Evolutionary conservation across 768 basidiomycete species (phyloP).

Genomic region (Kwoniella dendrophila): DNA sequence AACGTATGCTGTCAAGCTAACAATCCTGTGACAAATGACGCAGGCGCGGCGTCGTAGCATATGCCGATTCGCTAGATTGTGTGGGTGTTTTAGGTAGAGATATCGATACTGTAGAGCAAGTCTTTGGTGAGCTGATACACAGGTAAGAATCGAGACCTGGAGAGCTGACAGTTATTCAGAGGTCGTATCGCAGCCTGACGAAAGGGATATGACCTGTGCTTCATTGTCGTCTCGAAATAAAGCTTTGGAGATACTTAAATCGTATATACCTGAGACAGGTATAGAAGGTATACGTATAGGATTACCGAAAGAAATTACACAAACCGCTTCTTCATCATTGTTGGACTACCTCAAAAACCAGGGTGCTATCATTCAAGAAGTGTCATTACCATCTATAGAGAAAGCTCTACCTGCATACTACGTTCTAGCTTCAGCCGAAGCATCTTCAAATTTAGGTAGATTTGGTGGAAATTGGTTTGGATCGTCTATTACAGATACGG

Average conservation of each 20-base stretch:
- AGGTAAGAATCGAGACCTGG: not conserved
- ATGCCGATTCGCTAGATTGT: constrained; percentile 92
- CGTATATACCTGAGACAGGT: constrained; percentile 54
- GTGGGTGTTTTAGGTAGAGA: constrained; percentile 76
- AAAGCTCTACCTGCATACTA: constrained; percentile 92
- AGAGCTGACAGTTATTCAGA: constrained; percentile 46
- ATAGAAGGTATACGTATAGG: constrained; percentile 25
- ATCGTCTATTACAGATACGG: constrained; percentile 33
- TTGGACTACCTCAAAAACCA: constrained; percentile 59
- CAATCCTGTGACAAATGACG: not conserved
- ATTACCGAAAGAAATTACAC: constrained; percentile 18
- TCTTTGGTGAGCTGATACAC: constrained; percentile 66
- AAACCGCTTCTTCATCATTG: constrained; percentile 25
- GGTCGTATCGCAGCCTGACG: constrained; percentile 64
- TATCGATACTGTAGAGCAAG: constrained; percentile 60
- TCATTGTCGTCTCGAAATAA: constrained; percentile 53
- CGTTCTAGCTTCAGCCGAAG: constrained; percentile 91
- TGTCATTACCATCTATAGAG: constrained; percentile 69
- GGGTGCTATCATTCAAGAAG: constrained; percentile 71
- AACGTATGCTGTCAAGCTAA: not conserved
- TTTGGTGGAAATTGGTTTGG: constrained; percentile 89
- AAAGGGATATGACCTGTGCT: constrained; percentile 74
- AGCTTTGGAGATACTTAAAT: constrained; percentile 56
- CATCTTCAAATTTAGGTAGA: constrained; percentile 84
- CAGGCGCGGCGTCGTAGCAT: constrained; percentile 88